Conservation (phyloP, 2,329 filamentous ascomycete species). For the Sporothrix brasiliensis region DNA sequence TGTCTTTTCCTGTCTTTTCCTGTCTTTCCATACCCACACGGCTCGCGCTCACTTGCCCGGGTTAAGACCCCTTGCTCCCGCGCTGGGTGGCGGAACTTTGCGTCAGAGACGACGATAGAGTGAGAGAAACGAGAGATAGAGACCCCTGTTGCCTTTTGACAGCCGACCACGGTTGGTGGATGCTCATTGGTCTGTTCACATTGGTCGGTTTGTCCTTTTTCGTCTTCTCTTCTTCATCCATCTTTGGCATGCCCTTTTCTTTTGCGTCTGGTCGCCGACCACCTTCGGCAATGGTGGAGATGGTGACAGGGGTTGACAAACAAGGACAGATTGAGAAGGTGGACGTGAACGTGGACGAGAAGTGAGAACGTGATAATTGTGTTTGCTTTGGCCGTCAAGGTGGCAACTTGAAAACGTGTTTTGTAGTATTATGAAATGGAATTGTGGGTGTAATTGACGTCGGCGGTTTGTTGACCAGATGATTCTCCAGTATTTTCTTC, state of each 20-base stretch:
- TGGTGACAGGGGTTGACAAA: conserved; percentile 2
- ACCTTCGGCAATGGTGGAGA: conserved; percentile 19
- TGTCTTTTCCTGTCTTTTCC: too few species aligned
- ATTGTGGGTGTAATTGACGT: too few species aligned
- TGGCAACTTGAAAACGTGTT: background rate
- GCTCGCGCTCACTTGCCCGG: background rate
- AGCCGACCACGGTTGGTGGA: background rate
- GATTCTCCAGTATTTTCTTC: too few species aligned
- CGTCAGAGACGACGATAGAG: background rate
- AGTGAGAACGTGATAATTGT: background rate
- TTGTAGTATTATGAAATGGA: too few species aligned
- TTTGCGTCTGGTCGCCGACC: conserved; percentile 30
- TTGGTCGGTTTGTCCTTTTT: background rate
- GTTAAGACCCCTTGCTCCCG: conserved; percentile 12
- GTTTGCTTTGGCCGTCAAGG: background rate
- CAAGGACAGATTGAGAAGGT: background rate
- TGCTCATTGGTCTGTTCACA: background rate
- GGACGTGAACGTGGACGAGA: too few species aligned
- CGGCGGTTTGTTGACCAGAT: too few species aligned
- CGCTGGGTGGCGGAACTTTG: conserved; percentile 9
- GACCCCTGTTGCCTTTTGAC: background rate
- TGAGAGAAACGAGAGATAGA: too few species aligned
- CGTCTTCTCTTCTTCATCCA: background rate
- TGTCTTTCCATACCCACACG: too few species aligned
- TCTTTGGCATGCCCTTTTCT: background rate